Percentiles rank a stretch among this genome's conserved stretches.
phyloP scores from a whole-genome alignment of 257 asterid genomes.

The Petunia axillaris region DNA sequence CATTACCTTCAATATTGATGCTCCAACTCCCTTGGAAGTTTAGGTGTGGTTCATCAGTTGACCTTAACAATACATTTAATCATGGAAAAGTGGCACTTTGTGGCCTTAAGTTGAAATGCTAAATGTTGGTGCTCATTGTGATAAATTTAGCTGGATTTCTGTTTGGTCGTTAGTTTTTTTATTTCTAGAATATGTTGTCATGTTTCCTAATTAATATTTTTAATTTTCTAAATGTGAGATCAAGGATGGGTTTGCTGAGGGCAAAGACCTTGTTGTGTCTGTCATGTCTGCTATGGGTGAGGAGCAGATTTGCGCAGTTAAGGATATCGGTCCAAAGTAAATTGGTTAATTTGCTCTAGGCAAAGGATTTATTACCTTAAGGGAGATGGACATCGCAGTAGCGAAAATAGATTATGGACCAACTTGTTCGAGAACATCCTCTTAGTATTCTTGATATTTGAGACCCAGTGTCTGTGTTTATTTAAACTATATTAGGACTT shows the following conservation, averaged over 20 bases:
- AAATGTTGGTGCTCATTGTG: not conserved
- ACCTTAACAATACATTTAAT: not conserved
- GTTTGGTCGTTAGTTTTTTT: not conserved
- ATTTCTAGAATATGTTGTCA: not conserved
- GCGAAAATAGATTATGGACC: not conserved
- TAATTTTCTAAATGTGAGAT: constrained; percentile 40
- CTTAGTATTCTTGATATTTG: not conserved
- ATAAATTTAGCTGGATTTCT: not conserved
- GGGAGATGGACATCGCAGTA: not conserved
- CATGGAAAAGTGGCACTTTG: not conserved
- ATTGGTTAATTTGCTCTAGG: not conserved
- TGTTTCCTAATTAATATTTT: not conserved
- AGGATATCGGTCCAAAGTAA: constrained; percentile 80
- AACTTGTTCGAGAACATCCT: constrained; percentile 10
- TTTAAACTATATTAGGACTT: not conserved
- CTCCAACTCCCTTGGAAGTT: not conserved
- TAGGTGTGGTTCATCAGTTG: not conserved
- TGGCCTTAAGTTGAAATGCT: no score
- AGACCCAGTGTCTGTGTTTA: not conserved
- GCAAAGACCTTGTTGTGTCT: constrained; percentile 83
- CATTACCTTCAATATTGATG: not conserved
- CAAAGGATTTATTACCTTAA: not conserved
- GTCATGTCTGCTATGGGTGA: constrained; percentile 94
- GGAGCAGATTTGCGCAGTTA: constrained; percentile 84
- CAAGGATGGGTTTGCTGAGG: constrained; percentile 80